phyloP scores from a whole-genome alignment of 2,329 filamentous ascomycete genomes.

The Diaporthe capsici region DNA sequence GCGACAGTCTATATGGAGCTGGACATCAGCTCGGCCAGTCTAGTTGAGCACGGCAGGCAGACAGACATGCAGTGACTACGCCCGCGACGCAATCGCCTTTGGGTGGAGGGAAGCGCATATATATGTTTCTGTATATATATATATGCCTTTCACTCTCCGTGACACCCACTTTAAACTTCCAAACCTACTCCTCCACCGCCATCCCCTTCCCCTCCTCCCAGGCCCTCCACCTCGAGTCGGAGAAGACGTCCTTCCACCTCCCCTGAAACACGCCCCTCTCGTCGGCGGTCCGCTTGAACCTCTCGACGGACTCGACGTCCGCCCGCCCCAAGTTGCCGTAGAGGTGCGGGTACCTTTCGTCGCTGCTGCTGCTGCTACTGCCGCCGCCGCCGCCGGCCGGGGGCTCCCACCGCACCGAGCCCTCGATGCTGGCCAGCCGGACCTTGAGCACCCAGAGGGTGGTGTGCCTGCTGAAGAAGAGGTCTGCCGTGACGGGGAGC shows the following conservation, averaged over 20 bases:
- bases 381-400: slow-evolving; percentile 49
- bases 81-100: background rate
- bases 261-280: slow-evolving; percentile 47
- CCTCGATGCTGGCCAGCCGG: slow-evolving; percentile 60
- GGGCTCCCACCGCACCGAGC: slow-evolving; percentile 67
- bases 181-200: slow-evolving; percentile 13
- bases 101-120: background rate
- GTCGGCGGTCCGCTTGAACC: slow-evolving; percentile 60
- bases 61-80: background rate
- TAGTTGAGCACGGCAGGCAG: background rate
- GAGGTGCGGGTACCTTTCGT: slow-evolving; percentile 69
- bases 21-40: background rate
- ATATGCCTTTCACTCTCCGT: too few relatives aligned
- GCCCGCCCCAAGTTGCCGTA: slow-evolving; percentile 69
- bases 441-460: slow-evolving; percentile 69
- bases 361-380: slow-evolving; percentile 24
- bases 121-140: background rate
- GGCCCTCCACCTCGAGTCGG: slow-evolving; percentile 57
- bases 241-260: slow-evolving; percentile 62
- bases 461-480: slow-evolving; percentile 58
- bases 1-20: background rate
- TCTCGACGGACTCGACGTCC: slow-evolving; percentile 63
- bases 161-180: background rate
- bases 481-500: slow-evolving; percentile 60
- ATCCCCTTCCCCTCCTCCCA: slow-evolving; percentile 42